Conservation (phyloP, 1,139 yeast species). For the Taphrina wiesneri region DNA sequence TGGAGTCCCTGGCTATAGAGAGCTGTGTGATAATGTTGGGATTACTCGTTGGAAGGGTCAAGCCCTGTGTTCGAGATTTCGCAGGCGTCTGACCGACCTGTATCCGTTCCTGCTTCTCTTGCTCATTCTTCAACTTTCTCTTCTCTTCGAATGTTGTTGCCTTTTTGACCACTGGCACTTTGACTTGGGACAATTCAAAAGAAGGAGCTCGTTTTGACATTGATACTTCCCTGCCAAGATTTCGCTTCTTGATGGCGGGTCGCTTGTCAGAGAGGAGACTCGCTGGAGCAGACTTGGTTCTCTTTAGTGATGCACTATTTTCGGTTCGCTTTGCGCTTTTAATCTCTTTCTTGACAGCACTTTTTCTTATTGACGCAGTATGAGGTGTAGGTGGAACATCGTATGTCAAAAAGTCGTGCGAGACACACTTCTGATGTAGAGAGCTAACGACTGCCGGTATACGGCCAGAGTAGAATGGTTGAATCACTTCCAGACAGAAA, state of each 20-base stretch:
- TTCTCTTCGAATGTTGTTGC: conserved; percentile 15
- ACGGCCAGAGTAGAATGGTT: conserved; percentile 13
- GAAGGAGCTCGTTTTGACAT: conserved; percentile 21
- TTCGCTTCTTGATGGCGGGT: conserved; percentile 11
- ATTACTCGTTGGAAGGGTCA: neutral
- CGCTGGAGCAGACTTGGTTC: conserved; percentile 29
- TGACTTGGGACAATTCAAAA: neutral
- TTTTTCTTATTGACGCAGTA: neutral
- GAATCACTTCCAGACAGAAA: conserved; percentile 25
- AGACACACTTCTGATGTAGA: conserved; percentile 15
- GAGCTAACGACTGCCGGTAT: conserved; percentile 2
- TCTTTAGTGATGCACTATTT: conserved; percentile 12
- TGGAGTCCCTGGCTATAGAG: conserved; percentile 6
- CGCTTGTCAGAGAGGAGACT: conserved; percentile 6
- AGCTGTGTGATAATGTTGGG: neutral
- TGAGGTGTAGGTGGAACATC: conserved; percentile 13
- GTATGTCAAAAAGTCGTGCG: conserved; percentile 18
- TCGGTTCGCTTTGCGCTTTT: neutral
- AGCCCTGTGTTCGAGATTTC: neutral
- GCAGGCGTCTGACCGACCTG: conserved; percentile 30
- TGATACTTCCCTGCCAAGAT: conserved; percentile 26
- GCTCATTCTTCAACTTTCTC: conserved; percentile 9
- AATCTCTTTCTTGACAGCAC: neutral
- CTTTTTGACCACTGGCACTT: neutral
- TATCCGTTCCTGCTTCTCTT: conserved; percentile 15